These are phyloP conservation scores for Didymellaceae sp. DNA, from an alignment of 2,329 filamentous ascomycete species.

Conservation along the genomic window DNA sequence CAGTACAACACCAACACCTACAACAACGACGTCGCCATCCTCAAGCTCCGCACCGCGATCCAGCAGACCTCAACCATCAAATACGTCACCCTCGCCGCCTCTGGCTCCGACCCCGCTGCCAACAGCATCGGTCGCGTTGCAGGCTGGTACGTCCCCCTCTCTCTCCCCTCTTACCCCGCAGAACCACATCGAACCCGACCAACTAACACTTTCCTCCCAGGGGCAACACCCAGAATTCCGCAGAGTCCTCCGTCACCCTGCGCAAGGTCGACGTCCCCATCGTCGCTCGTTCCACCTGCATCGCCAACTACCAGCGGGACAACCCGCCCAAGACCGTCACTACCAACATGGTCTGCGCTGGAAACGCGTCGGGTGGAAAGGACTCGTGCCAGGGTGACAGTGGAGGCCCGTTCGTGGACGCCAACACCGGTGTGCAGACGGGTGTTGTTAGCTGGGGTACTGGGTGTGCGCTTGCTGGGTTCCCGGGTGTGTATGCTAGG, in stretches of 20 bases:
- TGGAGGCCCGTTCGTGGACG: slow-evolving; percentile 35
- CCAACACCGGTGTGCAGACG: slow-evolving; percentile 14
- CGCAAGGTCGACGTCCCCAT: slow-evolving; percentile 39
- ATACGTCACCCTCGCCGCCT: slow-evolving; percentile 30
- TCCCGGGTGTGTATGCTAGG: slow-evolving; percentile 35
- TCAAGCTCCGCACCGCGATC: slow-evolving; percentile 33
- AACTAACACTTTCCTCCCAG: background rate
- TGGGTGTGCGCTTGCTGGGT: slow-evolving; percentile 29
- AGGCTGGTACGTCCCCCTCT: slow-evolving; percentile 31
- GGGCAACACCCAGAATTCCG: slow-evolving; percentile 22
- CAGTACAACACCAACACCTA: slow-evolving; percentile 23
- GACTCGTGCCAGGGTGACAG: slow-evolving; percentile 44
- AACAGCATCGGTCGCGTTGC: slow-evolving; percentile 28
- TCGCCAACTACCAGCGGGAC: slow-evolving; percentile 20
- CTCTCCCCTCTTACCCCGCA: background rate
- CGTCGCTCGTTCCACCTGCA: slow-evolving; percentile 25
- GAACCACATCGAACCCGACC: background rate
- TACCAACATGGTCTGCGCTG: slow-evolving; percentile 37
- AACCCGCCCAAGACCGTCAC: slow-evolving; percentile 21
- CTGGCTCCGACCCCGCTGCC: slow-evolving; percentile 31
- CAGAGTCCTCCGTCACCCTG: slow-evolving; percentile 19
- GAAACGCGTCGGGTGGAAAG: slow-evolving; percentile 28
- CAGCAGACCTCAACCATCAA: slow-evolving; percentile 32
- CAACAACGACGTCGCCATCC: slow-evolving; percentile 35
- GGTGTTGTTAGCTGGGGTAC: slow-evolving; percentile 33